Percentiles rank a stretch among this genome's conserved stretches.
phyloP scores from a whole-genome alignment of 345 rosid species.

The Triadica sebifera region DNA sequence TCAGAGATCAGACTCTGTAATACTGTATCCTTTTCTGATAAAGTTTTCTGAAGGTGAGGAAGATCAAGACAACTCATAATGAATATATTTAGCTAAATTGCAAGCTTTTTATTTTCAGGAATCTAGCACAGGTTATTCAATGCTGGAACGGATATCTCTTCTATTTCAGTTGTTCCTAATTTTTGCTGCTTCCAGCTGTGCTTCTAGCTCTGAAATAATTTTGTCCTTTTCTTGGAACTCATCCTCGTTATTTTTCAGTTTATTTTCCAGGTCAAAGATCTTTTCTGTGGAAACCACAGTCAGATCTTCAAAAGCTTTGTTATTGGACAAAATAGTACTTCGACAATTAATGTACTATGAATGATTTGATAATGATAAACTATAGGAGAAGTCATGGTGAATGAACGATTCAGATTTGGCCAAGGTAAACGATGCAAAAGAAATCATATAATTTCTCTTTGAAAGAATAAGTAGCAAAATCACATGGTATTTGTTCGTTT shows the following conservation, averaged over 20 bases:
- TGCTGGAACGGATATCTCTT: constrained; percentile 61
- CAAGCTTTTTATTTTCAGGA: constrained; percentile 7
- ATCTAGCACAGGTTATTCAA: constrained; percentile 7
- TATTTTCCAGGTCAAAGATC: constrained; percentile 51
- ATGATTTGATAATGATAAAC: neutral
- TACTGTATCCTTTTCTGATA: constrained; percentile 56
- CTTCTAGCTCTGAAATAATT: constrained; percentile 54
- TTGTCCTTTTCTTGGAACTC: constrained; percentile 54
- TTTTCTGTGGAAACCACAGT: constrained; percentile 45
- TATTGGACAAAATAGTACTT: neutral
- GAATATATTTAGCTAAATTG: constrained; percentile 20
- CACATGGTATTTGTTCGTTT: neutral
- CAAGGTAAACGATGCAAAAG: neutral
- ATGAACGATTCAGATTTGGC: neutral
- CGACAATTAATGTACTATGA: neutral
- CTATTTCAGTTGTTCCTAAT: constrained; percentile 44
- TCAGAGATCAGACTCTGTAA: constrained; percentile 60
- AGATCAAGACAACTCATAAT: constrained; percentile 46
- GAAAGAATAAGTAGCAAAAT: neutral
- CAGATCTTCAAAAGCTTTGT: neutral
- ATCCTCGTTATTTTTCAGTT: constrained; percentile 39
- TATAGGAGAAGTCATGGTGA: neutral
- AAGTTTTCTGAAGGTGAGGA: constrained; percentile 64
- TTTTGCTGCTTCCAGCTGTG: constrained; percentile 50
- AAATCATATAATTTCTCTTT: neutral